Base-by-base conservation (phyloP, 495 filamentous ascomycete genomes). In the Aspergillus sparsus region DNA sequence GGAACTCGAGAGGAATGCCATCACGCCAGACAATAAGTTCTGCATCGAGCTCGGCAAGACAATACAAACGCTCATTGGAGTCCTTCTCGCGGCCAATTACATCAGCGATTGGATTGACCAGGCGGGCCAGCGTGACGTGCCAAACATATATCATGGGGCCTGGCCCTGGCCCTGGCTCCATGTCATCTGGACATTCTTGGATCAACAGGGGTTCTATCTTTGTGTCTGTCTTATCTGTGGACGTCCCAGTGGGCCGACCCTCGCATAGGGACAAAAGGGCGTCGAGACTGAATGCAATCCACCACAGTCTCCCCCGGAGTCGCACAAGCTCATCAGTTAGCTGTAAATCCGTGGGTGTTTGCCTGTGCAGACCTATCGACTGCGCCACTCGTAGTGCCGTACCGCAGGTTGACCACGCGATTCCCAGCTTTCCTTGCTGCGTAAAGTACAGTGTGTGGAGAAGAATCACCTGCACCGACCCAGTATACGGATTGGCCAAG, bases 391-490 rank as follows among this genome's bases (percentile, higher is more conserved):
- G 47, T 16, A 50, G 16, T 5, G 47, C 47, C 6, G 31, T 50
- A 6, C 47, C 47, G 47, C 47, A 50, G 15, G 47, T 50, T 27
- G 31, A 27, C 47, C 47, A 50, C 12, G 47, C 47, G 2, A 50
- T 50, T 1, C 47, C 47, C 2, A 32, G 13, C 16, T 50, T 50
- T 6, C 47, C 47, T 12, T 32, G 31, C 7, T 50, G 31, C 7
- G 31, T 18, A 12, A 50, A 13, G 16, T 11, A 50, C 1, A 50
- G 16, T 4, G 47, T 50, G 47, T 50, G 47, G 6, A 50, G 18
- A 18, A 50, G 47, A 12, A 50, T 32, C 6, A 50, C 47, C 16
- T 50, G 47, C 18, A 50, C 31, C 47, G 47, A 50, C 47, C 31
- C 47, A 12, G 31, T 50, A 16, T 27, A 50, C 2, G 47, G 16